Conservation (phyloP, 495 filamentous ascomycete genomes). For the Xanthoparmelia taractica region DNA sequence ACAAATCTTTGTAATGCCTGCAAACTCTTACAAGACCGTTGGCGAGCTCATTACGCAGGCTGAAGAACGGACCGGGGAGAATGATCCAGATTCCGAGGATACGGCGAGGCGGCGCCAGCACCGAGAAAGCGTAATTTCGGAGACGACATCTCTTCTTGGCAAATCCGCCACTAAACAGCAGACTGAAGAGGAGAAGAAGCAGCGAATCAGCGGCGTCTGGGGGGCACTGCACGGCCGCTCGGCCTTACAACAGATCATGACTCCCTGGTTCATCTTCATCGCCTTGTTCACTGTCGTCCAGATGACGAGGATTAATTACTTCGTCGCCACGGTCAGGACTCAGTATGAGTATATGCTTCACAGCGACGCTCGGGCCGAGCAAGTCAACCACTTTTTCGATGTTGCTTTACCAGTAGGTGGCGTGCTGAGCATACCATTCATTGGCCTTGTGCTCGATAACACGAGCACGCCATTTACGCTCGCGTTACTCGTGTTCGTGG, state of each 20-base stretch:
- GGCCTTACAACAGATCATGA: slow-evolving; percentile 64
- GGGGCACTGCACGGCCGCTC: slow-evolving; percentile 75
- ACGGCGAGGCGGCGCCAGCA: slow-evolving; percentile 47
- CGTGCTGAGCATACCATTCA: slow-evolving; percentile 77
- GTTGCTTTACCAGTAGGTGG: slow-evolving; percentile 82
- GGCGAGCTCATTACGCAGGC: slow-evolving; percentile 58
- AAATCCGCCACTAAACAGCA: slow-evolving; percentile 45
- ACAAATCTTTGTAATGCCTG: slow-evolving; percentile 54
- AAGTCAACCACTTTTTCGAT: slow-evolving; percentile 82
- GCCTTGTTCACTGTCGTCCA: slow-evolving; percentile 80
- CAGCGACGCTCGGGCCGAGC: slow-evolving; percentile 47
- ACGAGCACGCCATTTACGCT: slow-evolving; percentile 69
- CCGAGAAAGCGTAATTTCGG: slow-evolving; percentile 59
- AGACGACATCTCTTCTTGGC: slow-evolving; percentile 64
- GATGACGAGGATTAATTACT: slow-evolving; percentile 96
- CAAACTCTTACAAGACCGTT: slow-evolving; percentile 52
- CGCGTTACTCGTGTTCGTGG: slow-evolving; percentile 59
- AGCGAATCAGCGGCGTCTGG: slow-evolving; percentile 69
- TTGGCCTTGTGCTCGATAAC: slow-evolving; percentile 73
- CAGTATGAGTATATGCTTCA: slow-evolving; percentile 79
- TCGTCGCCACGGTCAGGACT: slow-evolving; percentile 79
- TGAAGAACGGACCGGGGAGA: slow-evolving; percentile 51
- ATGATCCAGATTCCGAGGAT: slow-evolving; percentile 36
- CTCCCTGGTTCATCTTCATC: slow-evolving; percentile 84
- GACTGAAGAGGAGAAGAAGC: slow-evolving; percentile 44